Evolutionary conservation across 495 filamentous ascomycete species (phyloP).

Genomic region (Sordaria brevicollis): DNA sequence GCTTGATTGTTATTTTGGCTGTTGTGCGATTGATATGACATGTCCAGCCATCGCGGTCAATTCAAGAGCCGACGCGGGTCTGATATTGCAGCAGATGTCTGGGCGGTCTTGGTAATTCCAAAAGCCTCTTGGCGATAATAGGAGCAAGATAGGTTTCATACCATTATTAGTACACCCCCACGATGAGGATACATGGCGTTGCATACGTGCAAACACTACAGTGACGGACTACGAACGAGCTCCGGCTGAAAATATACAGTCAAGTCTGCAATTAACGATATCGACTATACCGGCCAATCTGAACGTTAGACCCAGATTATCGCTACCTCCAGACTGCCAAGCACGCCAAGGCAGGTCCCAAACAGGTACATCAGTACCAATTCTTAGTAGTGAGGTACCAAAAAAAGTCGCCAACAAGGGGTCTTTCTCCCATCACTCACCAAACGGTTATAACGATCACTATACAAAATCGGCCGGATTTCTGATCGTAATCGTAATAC

Average conservation of each 20-base stretch:
- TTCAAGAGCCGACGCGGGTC: constrained; percentile 7
- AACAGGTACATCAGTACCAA: too few species aligned
- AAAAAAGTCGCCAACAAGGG: too few species aligned
- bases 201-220: neutral
- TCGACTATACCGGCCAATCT: too few species aligned
- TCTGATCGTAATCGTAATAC: too few species aligned
- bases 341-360: too few species aligned
- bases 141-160: constrained; percentile 1
- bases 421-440: too few species aligned
- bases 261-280: too few species aligned
- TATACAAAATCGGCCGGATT: too few species aligned
- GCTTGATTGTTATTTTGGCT: neutral
- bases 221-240: neutral
- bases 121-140: constrained; percentile 10
- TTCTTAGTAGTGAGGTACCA: too few species aligned
- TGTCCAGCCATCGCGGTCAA: neutral
- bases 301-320: too few species aligned
- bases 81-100: constrained; percentile 15
- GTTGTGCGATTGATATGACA: neutral
- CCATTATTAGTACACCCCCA: neutral
- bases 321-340: too few species aligned
- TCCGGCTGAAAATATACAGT: neutral
- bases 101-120: constrained; percentile 16
- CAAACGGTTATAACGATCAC: too few species aligned
- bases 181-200: neutral